These are phyloP conservation scores for Willaertia magna DNA, from an alignment of 208 protist species.

Conservation along the genomic window DNA sequence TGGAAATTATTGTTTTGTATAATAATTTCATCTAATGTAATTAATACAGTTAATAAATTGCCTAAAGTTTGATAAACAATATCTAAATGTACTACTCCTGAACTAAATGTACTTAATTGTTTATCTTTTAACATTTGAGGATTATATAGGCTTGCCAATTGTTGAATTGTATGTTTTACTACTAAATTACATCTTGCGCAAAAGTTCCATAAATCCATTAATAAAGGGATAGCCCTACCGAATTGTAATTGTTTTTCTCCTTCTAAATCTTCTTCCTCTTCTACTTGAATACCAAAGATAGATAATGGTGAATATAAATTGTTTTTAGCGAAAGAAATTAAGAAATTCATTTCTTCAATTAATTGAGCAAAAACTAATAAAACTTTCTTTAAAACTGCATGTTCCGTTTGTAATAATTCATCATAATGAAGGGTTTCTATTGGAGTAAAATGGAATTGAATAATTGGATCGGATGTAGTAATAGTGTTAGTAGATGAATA, in stretches of 20 bases:
- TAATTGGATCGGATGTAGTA: neutral
- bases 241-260: conserved; percentile 51
- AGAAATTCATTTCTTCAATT: neutral
- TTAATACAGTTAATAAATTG: neutral
- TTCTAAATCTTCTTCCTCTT: conserved; percentile 28
- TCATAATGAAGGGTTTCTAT: conserved; percentile 7
- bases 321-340: conserved; percentile 12
- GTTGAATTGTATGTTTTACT: conserved; percentile 45
- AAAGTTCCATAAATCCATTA: conserved; percentile 62
- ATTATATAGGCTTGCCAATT: conserved; percentile 32
- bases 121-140: neutral
- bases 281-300: conserved; percentile 23
- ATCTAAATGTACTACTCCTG: neutral
- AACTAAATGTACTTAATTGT: neutral
- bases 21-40: conserved; percentile 9
- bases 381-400: conserved; percentile 44
- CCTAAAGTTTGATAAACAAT: neutral
- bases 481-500: too few relatives aligned
- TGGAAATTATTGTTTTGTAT: neutral
- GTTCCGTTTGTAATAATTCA: conserved; percentile 36
- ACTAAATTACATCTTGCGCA: conserved; percentile 47
- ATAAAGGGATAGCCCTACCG: conserved; percentile 43
- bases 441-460: neutral
- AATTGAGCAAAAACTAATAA: neutral
- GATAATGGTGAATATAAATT: conserved; percentile 18